Conservation (phyloP, 108 stramenopile genomes). For the Skeletonema tropicum region DNA sequence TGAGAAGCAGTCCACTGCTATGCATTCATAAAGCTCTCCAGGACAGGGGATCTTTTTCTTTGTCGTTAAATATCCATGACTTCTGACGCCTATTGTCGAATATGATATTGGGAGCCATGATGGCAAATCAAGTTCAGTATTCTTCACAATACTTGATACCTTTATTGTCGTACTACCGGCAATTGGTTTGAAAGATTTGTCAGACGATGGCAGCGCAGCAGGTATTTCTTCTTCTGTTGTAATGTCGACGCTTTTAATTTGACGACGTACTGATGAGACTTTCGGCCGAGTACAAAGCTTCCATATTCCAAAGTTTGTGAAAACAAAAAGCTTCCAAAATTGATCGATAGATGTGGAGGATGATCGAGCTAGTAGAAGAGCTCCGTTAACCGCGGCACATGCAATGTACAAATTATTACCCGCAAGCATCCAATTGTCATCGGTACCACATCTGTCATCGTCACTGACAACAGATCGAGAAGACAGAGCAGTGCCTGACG, state of each 20-base stretch:
- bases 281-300: slow-evolving; percentile 17
- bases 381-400: slow-evolving; percentile 47
- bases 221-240: not conserved
- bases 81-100: slow-evolving; percentile 56
- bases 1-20: slow-evolving; percentile 76
- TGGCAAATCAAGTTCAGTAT: slow-evolving; percentile 57
- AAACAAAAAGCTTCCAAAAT: slow-evolving; percentile 68
- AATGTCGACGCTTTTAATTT: not conserved
- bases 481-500: not conserved
- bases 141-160: slow-evolving; percentile 61
- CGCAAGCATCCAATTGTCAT: slow-evolving; percentile 30
- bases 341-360: slow-evolving; percentile 45
- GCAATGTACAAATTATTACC: slow-evolving; percentile 36
- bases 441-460: slow-evolving; percentile 8
- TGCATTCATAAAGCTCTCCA: slow-evolving; percentile 70
- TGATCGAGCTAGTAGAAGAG: slow-evolving; percentile 50
- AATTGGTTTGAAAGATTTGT: slow-evolving; percentile 39
- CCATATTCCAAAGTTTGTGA: slow-evolving; percentile 62
- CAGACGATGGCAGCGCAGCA: not conserved
- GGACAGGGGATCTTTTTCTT: slow-evolving; percentile 81
- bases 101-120: slow-evolving; percentile 60
- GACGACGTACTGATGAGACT: not conserved
- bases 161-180: slow-evolving; percentile 71
- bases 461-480: not conserved
- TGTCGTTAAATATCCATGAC: slow-evolving; percentile 70